Evolutionary conservation across 129 eudicot genomes (phyloP), one percentile per base, ranked within the genome.

Genomic region (carrot (Daucus carota)): DNA sequence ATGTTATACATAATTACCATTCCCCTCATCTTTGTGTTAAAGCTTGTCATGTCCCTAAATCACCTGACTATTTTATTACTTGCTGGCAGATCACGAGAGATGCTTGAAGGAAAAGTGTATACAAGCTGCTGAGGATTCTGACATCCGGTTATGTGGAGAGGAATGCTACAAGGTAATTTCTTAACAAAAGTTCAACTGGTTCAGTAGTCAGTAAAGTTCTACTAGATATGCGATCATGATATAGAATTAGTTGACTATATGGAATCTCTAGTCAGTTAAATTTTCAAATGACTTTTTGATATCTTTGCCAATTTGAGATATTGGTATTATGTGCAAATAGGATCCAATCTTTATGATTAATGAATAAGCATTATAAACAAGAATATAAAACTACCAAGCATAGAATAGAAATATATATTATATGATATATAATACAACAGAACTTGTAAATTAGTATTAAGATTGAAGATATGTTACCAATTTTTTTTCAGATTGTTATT

Each of bases 101-200:
- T 94, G 99, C 84, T 71, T 84, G 43, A 75, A 48, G 57, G 78
- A 76, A 75, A 84, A 50, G 76, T 84, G 75, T 26, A 57, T 77
- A 17, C 73, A 60, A 83, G 78, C 74, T 34, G 84, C 70, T 31
- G 52, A 63, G 20, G 74, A 72, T 68, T 81, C 92, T 70, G 85
- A 85, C 68, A 73, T 86, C 74, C 89, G 97, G 99, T 91, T 91
- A 78, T 94, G 99, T 78, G 80, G 96, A 24, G 85, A 82, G 67
- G 75, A 28, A 26, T 63, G 87, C 78, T 91, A 97, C 83, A 84
- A 84, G 71, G 86, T 88, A 90, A 97, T 91, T 85, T 40, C 28
- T n/a, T 38, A 2, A 42, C 32, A 74, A 46, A 63, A 42, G 22
- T 48, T 78, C 18, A n/a, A 76, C 73, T 29, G 77, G 40, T 73